These are phyloP conservation scores for Coemansia sp. DNA, from an alignment of 192 early-diverging fungal species.

Conservation along the genomic window DNA sequence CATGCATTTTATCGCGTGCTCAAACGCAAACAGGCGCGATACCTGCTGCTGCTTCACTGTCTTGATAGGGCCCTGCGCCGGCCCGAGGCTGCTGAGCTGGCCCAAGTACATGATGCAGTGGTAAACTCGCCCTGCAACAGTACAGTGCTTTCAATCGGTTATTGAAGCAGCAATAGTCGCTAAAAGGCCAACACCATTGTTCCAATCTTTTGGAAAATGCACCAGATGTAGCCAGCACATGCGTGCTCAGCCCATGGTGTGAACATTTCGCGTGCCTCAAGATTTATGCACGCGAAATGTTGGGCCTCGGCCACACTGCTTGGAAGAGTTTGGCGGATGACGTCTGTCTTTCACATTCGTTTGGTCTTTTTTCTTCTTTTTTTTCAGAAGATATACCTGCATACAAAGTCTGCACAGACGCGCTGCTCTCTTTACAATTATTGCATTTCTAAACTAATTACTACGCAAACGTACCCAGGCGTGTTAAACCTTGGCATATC, in stretches of 20 bases:
- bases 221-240: no score
- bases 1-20: constrained; percentile 53
- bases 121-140: constrained; percentile 28
- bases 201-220: background rate
- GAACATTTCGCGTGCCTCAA: no score
- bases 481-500: background rate
- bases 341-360: background rate
- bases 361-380: background rate
- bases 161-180: constrained; percentile 6
- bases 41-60: constrained; percentile 25
- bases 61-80: constrained; percentile 12
- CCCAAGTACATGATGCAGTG: constrained; percentile 11
- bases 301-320: no score
- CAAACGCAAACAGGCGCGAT: constrained; percentile 46
- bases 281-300: no score
- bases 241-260: no score
- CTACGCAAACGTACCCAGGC: background rate
- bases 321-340: no score
- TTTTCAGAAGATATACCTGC: background rate
- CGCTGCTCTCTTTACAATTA: background rate
- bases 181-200: background rate
- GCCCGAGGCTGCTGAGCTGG: constrained; percentile 16
- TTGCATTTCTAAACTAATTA: background rate
- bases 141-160: constrained; percentile 24
- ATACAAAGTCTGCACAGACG: background rate